Evolutionary conservation across 2,329 filamentous ascomycete genomes (phyloP).

Genomic region (Xylariomycetidae sp.): DNA sequence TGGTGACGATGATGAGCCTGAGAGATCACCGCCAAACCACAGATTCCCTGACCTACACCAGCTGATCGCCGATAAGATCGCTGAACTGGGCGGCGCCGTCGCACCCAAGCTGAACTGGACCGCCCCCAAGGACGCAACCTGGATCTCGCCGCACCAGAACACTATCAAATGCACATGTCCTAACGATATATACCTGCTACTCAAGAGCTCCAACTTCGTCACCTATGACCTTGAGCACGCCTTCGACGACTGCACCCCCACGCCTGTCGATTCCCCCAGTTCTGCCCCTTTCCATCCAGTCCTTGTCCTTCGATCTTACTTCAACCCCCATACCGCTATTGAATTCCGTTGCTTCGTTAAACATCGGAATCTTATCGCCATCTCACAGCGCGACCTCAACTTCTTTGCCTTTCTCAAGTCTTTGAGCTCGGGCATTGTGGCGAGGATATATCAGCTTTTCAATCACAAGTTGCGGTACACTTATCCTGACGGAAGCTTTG

Average conservation of each 20-base stretch:
- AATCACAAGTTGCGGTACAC: constrained; percentile 65
- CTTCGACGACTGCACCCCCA: constrained; percentile 67
- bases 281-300: constrained; percentile 60
- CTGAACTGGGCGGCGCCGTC: constrained; percentile 77
- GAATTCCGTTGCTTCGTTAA: constrained; percentile 97
- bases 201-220: constrained; percentile 93
- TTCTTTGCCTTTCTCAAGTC: constrained; percentile 75
- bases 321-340: constrained; percentile 81
- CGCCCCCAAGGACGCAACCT: constrained; percentile 89
- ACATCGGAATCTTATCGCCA: constrained; percentile 70
- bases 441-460: constrained; percentile 74
- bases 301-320: constrained; percentile 82
- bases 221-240: constrained; percentile 92
- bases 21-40: constrained; percentile 44
- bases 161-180: constrained; percentile 85
- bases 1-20: constrained; percentile 45
- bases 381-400: constrained; percentile 86
- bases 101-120: constrained; percentile 98
- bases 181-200: constrained; percentile 87
- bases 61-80: constrained; percentile 70
- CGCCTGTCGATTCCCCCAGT: constrained; percentile 32
- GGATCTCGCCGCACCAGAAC: constrained; percentile 80
- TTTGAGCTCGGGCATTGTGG: constrained; percentile 61
- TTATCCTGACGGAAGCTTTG: constrained; percentile 80
- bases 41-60: constrained; percentile 70